Evolutionary conservation across 768 basidiomycete species (phyloP).

Genomic region (Cystoderma amianthinum): DNA sequence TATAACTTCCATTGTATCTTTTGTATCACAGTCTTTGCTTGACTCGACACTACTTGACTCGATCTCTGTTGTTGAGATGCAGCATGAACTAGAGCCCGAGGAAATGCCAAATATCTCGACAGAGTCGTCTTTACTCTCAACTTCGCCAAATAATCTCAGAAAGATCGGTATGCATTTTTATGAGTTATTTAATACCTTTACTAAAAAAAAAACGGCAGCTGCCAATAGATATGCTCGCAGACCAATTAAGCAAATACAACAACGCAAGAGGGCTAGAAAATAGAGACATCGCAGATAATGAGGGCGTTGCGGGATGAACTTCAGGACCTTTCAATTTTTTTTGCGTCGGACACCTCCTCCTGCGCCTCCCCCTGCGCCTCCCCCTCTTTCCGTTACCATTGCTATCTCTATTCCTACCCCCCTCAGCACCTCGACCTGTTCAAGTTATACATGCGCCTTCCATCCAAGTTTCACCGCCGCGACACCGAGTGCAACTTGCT

Average conservation of each 20-base stretch:
- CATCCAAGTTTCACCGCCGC: background rate
- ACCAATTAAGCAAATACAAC: conserved; percentile 53
- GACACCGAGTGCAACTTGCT: conserved; percentile 9
- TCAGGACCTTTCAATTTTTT: conserved; percentile 50
- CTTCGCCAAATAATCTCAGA: conserved; percentile 17
- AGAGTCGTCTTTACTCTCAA: conserved; percentile 51
- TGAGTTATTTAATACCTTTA: conserved; percentile 1
- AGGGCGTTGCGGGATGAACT: conserved; percentile 66
- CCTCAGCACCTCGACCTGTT: conserved; percentile 1
- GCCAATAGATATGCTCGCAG: conserved; percentile 39
- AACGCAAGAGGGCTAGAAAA: conserved; percentile 55
- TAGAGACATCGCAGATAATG: conserved; percentile 53
- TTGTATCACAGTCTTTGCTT: no score
- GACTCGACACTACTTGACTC: no score
- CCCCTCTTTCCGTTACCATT: conserved; percentile 2
- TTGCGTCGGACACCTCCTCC: conserved; percentile 38
- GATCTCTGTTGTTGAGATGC: no score
- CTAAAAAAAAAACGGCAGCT: no score
- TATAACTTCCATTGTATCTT: no score
- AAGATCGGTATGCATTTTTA: conserved; percentile 25
- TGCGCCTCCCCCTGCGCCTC: conserved; percentile 8
- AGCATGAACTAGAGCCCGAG: no score
- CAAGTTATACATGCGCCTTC: conserved; percentile 3
- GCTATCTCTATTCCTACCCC: conserved; percentile 1
- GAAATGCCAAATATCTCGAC: conserved; percentile 25